These are phyloP conservation scores for Omphalotus guepiniiformis DNA, from an alignment of 768 basidiomycete genomes.

Conservation along the genomic window DNA sequence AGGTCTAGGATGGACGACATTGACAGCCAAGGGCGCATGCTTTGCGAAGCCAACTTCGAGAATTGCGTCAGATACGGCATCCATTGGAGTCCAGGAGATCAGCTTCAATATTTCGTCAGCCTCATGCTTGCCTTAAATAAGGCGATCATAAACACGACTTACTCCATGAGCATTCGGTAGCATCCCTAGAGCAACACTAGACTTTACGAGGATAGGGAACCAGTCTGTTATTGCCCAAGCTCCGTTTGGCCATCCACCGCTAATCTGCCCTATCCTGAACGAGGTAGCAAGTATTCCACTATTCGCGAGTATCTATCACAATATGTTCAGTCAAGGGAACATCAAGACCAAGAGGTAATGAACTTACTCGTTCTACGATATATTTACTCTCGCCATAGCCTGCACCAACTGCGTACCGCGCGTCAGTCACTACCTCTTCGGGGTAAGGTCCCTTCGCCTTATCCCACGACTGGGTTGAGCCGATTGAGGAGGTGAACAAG, in stretches of 20 bases:
- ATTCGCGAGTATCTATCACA: constrained; percentile 21
- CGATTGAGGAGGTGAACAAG: constrained; percentile 29
- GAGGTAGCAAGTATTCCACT: constrained; percentile 28
- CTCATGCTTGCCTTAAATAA: neutral
- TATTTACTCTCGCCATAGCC: constrained; percentile 38
- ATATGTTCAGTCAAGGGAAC: neutral
- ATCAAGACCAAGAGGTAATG: neutral
- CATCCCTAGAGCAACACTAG: constrained; percentile 23
- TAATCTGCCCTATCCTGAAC: constrained; percentile 41
- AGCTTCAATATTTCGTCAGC: constrained; percentile 3
- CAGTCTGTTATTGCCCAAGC: constrained; percentile 43
- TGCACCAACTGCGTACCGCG: constrained; percentile 23
- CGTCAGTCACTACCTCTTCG: constrained; percentile 21
- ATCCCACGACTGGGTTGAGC: constrained; percentile 24
- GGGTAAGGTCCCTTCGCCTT: constrained; percentile 20
- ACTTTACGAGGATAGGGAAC: constrained; percentile 41
- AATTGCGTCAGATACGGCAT: constrained; percentile 28
- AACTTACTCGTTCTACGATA: constrained; percentile 29
- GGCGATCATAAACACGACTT: constrained; percentile 26
- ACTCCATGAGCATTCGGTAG: constrained; percentile 30
- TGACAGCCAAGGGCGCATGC: constrained; percentile 21
- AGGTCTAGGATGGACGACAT: constrained; percentile 35
- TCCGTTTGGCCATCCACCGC: constrained; percentile 35
- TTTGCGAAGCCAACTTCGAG: constrained; percentile 27
- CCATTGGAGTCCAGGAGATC: constrained; percentile 33